phyloP scores from a whole-genome alignment of 1,139 yeast species.

The Scheffersomyces parashehatae region DNA sequence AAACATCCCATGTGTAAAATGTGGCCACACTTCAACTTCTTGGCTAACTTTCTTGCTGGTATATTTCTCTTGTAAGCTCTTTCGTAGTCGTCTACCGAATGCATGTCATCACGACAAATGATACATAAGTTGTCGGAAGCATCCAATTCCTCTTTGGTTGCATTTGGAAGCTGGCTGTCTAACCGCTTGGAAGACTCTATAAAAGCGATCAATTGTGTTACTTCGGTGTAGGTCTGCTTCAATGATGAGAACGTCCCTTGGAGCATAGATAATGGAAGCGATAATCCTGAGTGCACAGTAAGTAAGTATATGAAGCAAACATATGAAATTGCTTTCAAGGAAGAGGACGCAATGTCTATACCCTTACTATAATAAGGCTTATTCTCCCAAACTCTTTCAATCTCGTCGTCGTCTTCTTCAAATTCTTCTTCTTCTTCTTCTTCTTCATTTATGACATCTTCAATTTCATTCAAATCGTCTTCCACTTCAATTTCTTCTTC shows the following conservation, averaged over 20 bases:
- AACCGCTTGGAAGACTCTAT: constrained; percentile 65
- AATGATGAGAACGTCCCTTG: constrained; percentile 65
- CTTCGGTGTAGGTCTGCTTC: constrained; percentile 48
- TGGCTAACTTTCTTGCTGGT: constrained; percentile 58
- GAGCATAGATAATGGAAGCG: constrained; percentile 66
- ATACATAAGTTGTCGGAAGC: constrained; percentile 68
- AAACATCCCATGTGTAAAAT: constrained; percentile 88
- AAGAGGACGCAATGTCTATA: constrained; percentile 53
- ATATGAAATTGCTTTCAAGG: constrained; percentile 39
- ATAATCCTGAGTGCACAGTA: constrained; percentile 51
- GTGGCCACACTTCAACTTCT: constrained; percentile 80
- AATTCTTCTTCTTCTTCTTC: constrained; percentile 16
- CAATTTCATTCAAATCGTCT: constrained; percentile 17
- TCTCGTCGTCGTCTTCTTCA: constrained; percentile 47
- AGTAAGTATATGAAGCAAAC: constrained; percentile 37
- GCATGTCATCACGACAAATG: constrained; percentile 85
- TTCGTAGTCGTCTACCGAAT: constrained; percentile 33
- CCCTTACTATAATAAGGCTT: constrained; percentile 63
- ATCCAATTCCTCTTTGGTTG: constrained; percentile 60
- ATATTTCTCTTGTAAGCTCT: constrained; percentile 21
- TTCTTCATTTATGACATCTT: constrained; percentile 9
- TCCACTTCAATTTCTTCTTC: constrained; percentile 8
- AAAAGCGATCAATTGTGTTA: constrained; percentile 53
- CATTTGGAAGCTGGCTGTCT: constrained; percentile 63
- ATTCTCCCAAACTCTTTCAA: constrained; percentile 67